Base-by-base conservation (phyloP, 306 rosid genomes). In the Sicyos edulis region DNA sequence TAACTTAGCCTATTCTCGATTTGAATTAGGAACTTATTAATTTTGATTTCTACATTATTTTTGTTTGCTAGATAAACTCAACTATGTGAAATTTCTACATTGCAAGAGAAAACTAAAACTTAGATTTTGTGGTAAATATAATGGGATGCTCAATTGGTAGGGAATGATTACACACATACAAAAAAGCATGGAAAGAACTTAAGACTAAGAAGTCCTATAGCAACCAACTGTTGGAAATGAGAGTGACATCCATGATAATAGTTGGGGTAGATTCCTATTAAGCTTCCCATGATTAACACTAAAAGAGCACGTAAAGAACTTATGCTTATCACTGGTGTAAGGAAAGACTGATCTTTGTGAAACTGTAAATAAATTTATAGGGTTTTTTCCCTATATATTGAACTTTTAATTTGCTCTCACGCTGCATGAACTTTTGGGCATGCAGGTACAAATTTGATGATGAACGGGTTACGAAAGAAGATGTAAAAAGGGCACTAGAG, bases 401-500 rank as follows among this genome's bases (percentile, higher is more conserved):
- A 49, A 47, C 22, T 68, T 68, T 24, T 37, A 8, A 5, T 32
- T 37, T 63, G 9, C 42, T 68, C 11, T 49, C n/a, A 47, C 20
- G 34, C 15, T 10, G 13, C 57, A 57, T 29, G 15, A n/a, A 69
- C 42, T 55, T 19, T 15, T 17, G 42, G 59, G 54, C 61, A 58
- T 66, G 71, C 75, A 95, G 99, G 99, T 91, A 86, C 73, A 95
- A 91, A 75, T 95, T 91, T 81, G 99, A 95, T 61, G 99, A 95
- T 80, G 99, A 95, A 79, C 82, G 96, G 65, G 99, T 95, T 54
- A 95, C 99, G 19, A 95, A 95, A 84, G 99, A 95, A 79, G 99
- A 95, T 68, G 77, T 83, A 52, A 95, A 91, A 80, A 87, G 96
- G 82, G 99, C 96, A 54, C 62, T 95, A 44, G 99, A 95, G 89